These are phyloP conservation scores for Mycena epipterygia DNA, from an alignment of 768 basidiomycete genomes.

Conservation along the genomic window DNA sequence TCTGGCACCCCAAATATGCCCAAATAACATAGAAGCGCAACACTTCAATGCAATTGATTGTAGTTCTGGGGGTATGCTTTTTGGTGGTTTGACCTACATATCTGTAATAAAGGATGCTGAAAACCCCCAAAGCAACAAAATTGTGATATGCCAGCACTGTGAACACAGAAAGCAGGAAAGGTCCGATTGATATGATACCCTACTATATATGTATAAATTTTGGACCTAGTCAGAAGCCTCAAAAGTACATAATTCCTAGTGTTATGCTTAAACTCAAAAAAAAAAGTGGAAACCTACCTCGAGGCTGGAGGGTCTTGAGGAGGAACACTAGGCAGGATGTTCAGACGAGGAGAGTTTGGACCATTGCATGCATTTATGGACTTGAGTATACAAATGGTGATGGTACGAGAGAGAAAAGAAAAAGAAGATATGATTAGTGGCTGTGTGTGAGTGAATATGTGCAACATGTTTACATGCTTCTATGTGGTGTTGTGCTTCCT, in stretches of 20 bases:
- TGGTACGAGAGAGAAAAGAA: no score
- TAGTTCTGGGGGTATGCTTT: background rate
- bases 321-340: no score
- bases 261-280: no score
- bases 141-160: background rate
- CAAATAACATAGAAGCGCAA: conserved; percentile 5
- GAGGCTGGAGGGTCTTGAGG: no score
- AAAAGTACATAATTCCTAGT: background rate
- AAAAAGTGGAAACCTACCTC: no score
- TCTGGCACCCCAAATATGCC: background rate
- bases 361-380: no score
- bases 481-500: no score
- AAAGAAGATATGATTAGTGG: no score
- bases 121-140: conserved; percentile 1
- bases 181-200: background rate
- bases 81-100: conserved; percentile 4
- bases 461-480: no score
- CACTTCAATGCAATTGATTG: background rate
- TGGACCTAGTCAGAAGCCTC: background rate
- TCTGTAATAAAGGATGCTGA: background rate
- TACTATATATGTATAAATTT: background rate
- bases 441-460: no score
- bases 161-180: background rate
- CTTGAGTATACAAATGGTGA: no score
- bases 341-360: no score